phyloP scores from a whole-genome alignment of 805 yeast genomes.

The Pichia thaimueangensis region DNA sequence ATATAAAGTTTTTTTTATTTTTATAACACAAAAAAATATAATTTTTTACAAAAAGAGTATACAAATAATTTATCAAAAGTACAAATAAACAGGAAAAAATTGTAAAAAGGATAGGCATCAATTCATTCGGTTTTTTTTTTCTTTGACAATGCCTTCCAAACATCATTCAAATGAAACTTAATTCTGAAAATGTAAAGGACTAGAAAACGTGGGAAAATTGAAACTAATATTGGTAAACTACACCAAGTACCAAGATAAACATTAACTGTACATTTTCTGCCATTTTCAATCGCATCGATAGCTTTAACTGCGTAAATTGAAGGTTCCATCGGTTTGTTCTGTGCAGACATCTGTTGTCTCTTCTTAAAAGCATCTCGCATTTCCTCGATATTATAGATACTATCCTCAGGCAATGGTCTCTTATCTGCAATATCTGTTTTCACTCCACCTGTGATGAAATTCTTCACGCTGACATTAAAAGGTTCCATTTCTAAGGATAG shows the following conservation, averaged over 20 bases:
- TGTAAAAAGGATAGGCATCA: too few species aligned
- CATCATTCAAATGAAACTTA: conserved; percentile 33
- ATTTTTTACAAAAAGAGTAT: too few species aligned
- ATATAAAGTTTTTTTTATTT: too few species aligned
- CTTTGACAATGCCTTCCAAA: conserved; percentile 26
- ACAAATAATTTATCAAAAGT: too few species aligned
- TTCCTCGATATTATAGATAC: conserved; percentile 47
- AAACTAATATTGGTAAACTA: conserved; percentile 19
- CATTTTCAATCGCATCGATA: conserved; percentile 40
- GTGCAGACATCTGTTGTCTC: conserved; percentile 54
- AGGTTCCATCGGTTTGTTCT: conserved; percentile 53
- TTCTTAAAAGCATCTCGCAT: conserved; percentile 41
- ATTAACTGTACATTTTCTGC: conserved; percentile 37
- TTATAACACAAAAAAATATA: too few species aligned
- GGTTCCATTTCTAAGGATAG: conserved; percentile 64
- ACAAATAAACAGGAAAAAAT: too few species aligned
- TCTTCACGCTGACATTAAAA: conserved; percentile 63
- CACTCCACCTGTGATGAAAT: conserved; percentile 73
- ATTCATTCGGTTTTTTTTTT: conserved; percentile 6
- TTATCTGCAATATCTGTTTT: conserved; percentile 63
- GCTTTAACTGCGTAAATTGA: conserved; percentile 51
- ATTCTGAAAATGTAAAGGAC: conserved; percentile 22
- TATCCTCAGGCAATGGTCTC: conserved; percentile 49
- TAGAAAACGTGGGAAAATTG: conserved; percentile 24
- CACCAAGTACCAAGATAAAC: conserved; percentile 47